Evolutionary conservation across 2,329 filamentous ascomycete species (phyloP).

Genomic region (Ophiocordyceps camponoti-floridani): DNA sequence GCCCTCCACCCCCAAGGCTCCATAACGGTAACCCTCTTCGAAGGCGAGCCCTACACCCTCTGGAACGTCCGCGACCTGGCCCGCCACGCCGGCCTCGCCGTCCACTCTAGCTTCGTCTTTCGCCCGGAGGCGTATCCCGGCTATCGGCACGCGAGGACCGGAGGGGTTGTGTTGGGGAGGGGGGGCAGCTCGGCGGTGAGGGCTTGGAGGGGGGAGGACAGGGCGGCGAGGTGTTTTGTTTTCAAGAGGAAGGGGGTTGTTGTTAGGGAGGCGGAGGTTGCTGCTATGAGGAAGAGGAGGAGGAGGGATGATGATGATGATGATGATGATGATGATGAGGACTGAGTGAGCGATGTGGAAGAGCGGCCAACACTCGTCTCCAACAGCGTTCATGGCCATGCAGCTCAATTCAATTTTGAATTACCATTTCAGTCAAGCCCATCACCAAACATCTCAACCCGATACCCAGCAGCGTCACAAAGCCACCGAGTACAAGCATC

Average conservation of each 20-base stretch:
- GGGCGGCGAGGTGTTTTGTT: conserved; percentile 37
- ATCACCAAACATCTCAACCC: too few relatives aligned
- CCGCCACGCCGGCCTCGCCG: conserved; percentile 54
- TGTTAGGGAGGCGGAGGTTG: conserved; percentile 4
- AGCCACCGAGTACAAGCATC: too few relatives aligned
- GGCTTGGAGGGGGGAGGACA: conserved; percentile 22
- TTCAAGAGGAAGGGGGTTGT: conserved; percentile 42
- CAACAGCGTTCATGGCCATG: too few relatives aligned
- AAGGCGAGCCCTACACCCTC: conserved; percentile 82
- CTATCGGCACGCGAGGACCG: conserved; percentile 55
- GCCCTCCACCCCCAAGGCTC: conserved; percentile 27
- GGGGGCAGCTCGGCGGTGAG: conserved; percentile 18
- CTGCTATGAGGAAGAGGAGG: conserved; percentile 11
- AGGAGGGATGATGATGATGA: conserved; percentile 11
- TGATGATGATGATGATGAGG: conserved; percentile 3
- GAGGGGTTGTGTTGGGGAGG: conserved; percentile 42
- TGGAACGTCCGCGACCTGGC: conserved; percentile 89
- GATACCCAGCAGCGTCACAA: too few relatives aligned
- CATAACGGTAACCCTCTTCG: conserved; percentile 77
- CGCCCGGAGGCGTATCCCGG: conserved; percentile 49
- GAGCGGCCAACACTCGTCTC: too few relatives aligned
- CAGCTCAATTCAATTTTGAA: too few relatives aligned
- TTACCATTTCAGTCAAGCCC: too few relatives aligned
- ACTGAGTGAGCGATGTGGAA: neutral
- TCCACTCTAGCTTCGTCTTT: conserved; percentile 55